These are phyloP conservation scores for Suillus decipiens DNA, from an alignment of 768 basidiomycete genomes.

Conservation along the genomic window DNA sequence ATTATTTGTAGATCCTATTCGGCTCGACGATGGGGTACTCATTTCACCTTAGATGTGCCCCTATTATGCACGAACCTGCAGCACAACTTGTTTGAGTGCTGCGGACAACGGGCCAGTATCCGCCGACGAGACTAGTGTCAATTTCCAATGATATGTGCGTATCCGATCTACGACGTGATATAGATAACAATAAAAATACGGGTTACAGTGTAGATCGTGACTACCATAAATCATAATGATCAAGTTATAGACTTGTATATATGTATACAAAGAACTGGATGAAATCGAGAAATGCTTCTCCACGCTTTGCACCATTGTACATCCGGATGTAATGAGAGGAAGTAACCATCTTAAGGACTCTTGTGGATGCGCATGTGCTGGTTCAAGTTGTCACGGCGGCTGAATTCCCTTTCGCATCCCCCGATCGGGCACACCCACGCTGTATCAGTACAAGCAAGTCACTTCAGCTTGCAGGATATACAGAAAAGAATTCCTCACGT, in stretches of 20 bases:
- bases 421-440: constrained; percentile 50
- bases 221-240: neutral
- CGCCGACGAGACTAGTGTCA: neutral
- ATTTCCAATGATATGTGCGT: neutral
- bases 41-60: neutral
- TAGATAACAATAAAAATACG: constrained; percentile 4
- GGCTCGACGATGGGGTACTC: too few species aligned
- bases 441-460: constrained; percentile 15
- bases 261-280: neutral
- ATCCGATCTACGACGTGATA: neutral
- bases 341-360: neutral
- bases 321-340: neutral
- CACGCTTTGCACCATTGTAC: neutral
- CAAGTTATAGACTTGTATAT: neutral
- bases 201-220: neutral
- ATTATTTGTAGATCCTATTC: too few species aligned
- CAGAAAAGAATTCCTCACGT: constrained; percentile 51
- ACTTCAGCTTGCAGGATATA: constrained; percentile 4
- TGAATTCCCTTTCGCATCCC: constrained; percentile 71
- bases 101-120: neutral
- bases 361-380: constrained; percentile 72
- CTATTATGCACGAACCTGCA: neutral
- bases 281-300: neutral
- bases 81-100: neutral
- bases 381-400: constrained; percentile 73